Conservation (phyloP, 192 early-diverging fungal genomes). For the Backusella mclennaniae region DNA sequence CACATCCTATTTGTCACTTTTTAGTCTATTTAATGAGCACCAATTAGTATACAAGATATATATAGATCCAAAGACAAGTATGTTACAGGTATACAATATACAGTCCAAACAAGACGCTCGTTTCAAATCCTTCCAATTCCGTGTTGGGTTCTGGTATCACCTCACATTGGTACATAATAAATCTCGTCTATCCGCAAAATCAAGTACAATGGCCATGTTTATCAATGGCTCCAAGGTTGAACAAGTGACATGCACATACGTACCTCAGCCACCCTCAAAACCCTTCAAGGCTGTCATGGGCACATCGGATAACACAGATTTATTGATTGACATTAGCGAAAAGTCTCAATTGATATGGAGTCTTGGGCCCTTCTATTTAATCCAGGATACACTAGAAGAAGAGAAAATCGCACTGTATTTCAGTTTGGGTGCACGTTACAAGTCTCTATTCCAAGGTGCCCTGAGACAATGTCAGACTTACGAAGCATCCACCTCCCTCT, state of each 20-base stretch:
- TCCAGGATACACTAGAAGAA: constrained; percentile 60
- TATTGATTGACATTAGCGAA: constrained; percentile 5
- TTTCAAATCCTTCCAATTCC: constrained; percentile 56
- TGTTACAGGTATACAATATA: constrained; percentile 39
- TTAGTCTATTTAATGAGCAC: constrained; percentile 46
- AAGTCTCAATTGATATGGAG: constrained; percentile 47
- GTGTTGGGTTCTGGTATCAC: constrained; percentile 64
- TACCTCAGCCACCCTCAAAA: constrained; percentile 34
- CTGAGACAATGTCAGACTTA: constrained; percentile 64
- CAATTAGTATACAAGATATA: constrained; percentile 36
- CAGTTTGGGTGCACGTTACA: constrained; percentile 65
- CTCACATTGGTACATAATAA: constrained; percentile 61
- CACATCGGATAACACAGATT: background rate
- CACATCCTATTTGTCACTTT: constrained; percentile 36
- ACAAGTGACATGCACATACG: constrained; percentile 55
- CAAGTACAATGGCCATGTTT: constrained; percentile 54
- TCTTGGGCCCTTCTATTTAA: constrained; percentile 63
- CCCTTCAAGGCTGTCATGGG: background rate
- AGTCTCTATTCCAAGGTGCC: constrained; percentile 60
- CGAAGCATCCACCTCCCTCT: constrained; percentile 56
- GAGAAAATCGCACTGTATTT: constrained; percentile 56
- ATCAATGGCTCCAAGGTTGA: constrained; percentile 61
- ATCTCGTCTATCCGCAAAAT: constrained; percentile 44
- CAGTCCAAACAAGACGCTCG: constrained; percentile 39
- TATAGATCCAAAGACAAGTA: constrained; percentile 44